Evolutionary conservation across 768 basidiomycete species (phyloP), one percentile per base, ranked within the genome.

Genomic region (Rhodotorula paludigena): DNA sequence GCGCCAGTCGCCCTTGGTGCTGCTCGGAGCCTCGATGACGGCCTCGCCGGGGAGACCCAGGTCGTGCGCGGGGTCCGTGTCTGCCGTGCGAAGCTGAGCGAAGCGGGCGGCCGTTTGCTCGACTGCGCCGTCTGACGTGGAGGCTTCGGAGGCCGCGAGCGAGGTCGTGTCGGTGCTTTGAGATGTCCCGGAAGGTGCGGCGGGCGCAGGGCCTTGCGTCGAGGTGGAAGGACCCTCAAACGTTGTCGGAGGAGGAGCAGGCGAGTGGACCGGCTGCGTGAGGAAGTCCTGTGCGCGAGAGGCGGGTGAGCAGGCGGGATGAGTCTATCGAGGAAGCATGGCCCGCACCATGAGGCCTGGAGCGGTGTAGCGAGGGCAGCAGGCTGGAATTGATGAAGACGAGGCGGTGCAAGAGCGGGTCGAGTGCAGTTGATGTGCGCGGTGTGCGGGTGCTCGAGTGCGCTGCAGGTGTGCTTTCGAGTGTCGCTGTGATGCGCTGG

Each of bases 1-100:
- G 33, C 44, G 51, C 66, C 66, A 68, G 39, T 68, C 66, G 21
- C 60, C 66, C n/a, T 54, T 58, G 49, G 38, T 52, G 6, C 45
- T 23, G 20, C 48, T 57, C 9, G 66, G 66, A 1, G 44, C 3
- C 5, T 57, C 49, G 38, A 68, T 16, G 21, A 5, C 23, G 5
- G 35, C 30, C 8, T 68, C 66, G 25, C 28, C 51, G 11, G 41
- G 28, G 44, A 35, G 28, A 7, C 38, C 53, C 35, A 18, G 3
- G 20, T 14, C 5, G n/a, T 28, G 28, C 0, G 38, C 18, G 5
- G 30, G 2, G 14, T 20, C 41, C 6, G 56, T 28, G 8, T 38
- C 30, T 16, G 52, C 33, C 20, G 60, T 54, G 52, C 60, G 60
- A 5, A 62, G 53, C 33, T 33, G 18, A 3, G 41, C 8, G 38